Evolutionary conservation across 2,329 filamentous ascomycete species (phyloP).

Genomic region (Diaporthe caulivora): DNA sequence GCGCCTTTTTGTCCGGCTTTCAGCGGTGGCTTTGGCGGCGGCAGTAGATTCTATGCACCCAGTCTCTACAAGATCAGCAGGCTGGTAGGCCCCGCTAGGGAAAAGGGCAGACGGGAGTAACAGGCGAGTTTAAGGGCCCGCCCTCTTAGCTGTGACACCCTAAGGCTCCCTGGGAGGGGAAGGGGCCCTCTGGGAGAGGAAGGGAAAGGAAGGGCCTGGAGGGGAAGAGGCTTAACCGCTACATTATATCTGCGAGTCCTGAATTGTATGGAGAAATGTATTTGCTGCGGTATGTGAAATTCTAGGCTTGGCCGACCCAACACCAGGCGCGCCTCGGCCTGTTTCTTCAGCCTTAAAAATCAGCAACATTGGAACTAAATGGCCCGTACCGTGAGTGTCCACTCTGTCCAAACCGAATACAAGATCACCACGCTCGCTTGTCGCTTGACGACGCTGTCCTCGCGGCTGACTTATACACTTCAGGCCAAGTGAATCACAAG

Average conservation of each 20-base stretch:
- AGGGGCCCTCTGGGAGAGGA: too few relatives aligned
- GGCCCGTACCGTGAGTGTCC: not conserved
- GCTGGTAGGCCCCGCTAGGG: too few relatives aligned
- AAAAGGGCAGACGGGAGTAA: too few relatives aligned
- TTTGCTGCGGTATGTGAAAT: not conserved
- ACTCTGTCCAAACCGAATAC: not conserved
- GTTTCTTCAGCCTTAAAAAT: not conserved
- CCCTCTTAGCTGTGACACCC: too few relatives aligned
- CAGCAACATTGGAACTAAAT: not conserved
- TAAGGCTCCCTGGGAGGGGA: too few relatives aligned
- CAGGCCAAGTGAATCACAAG: not conserved
- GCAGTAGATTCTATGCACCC: not conserved
- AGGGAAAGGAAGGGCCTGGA: too few relatives aligned
- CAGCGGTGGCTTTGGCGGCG: not conserved
- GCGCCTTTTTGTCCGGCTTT: slow-evolving; percentile 16
- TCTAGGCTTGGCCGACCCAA: not conserved
- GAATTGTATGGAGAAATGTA: too few relatives aligned
- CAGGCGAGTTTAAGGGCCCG: too few relatives aligned
- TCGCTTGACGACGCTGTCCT: not conserved
- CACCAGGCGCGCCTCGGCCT: not conserved
- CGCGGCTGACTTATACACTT: not conserved
- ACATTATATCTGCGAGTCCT: not conserved
- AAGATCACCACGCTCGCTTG: not conserved
- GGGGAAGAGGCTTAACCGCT: too few relatives aligned
- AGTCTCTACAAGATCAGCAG: too few relatives aligned